phyloP scores from a whole-genome alignment of 805 yeast genomes.

The Schizosaccharomyces pombe region ASM294v3 CU329670.1:3339501-3340000 shows the following conservation, averaged over 20 bases:
- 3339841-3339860: constrained; percentile 45
- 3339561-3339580: constrained; percentile 78
- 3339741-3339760: constrained; percentile 80
- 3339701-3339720: constrained; percentile 68
- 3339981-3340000: constrained; percentile 89
- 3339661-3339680: constrained; percentile 51
- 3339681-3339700: constrained; percentile 76
- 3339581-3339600: constrained; percentile 63
- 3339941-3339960: constrained; percentile 64
- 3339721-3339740: constrained; percentile 86
- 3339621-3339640: constrained; percentile 60
- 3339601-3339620: constrained; percentile 53
- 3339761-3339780: constrained; percentile 84
- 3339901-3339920: constrained; percentile 76
- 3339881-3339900: constrained; percentile 68
- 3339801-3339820: constrained; percentile 95
- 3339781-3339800: constrained; percentile 76
- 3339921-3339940: constrained; percentile 83
- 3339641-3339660: constrained; percentile 56
- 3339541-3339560: constrained; percentile 72
- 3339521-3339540: constrained; percentile 68
- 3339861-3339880: constrained; percentile 72
- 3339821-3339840: constrained; percentile 64
- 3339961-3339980: constrained; percentile 80
- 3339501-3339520: constrained; percentile 68